A percentile compares a stretch with the other conserved stretches of the same genome.
phyloP scores from a whole-genome alignment of 768 basidiomycete species.

The Amanita brunnescens region DNA sequence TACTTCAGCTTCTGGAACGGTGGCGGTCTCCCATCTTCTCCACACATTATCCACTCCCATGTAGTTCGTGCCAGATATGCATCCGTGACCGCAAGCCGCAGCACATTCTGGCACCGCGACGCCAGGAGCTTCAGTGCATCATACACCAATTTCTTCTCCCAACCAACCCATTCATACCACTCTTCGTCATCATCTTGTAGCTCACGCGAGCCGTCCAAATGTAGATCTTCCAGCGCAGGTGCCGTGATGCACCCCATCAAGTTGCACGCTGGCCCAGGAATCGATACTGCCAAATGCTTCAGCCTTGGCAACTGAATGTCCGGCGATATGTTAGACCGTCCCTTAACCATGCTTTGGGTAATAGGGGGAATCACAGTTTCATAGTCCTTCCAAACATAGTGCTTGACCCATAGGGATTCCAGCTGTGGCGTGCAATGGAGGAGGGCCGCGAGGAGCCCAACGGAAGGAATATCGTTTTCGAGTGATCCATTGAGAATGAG shows the following conservation, averaged over 20 bases:
- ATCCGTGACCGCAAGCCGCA: background rate
- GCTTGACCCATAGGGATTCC: background rate
- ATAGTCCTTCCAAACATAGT: background rate
- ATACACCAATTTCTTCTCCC: background rate
- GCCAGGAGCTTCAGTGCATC: background rate
- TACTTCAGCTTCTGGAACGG: background rate
- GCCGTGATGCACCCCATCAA: background rate
- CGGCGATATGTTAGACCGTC: background rate
- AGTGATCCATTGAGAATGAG: background rate
- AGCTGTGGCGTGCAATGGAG: background rate
- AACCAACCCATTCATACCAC: background rate
- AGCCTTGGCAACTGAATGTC: background rate
- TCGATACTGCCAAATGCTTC: background rate
- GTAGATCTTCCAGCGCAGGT: background rate
- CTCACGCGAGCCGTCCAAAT: background rate
- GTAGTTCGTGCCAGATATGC: background rate
- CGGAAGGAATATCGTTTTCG: background rate
- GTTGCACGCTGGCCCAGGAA: background rate
- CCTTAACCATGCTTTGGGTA: background rate
- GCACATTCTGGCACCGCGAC: background rate
- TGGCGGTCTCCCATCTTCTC: background rate
- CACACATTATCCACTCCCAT: background rate
- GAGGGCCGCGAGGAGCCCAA: background rate
- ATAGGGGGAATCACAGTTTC: background rate
- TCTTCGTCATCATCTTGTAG: background rate